These are phyloP conservation scores for Lachancea waltii DNA, from an alignment of 805 yeast species.

Conservation along the genomic window DNA sequence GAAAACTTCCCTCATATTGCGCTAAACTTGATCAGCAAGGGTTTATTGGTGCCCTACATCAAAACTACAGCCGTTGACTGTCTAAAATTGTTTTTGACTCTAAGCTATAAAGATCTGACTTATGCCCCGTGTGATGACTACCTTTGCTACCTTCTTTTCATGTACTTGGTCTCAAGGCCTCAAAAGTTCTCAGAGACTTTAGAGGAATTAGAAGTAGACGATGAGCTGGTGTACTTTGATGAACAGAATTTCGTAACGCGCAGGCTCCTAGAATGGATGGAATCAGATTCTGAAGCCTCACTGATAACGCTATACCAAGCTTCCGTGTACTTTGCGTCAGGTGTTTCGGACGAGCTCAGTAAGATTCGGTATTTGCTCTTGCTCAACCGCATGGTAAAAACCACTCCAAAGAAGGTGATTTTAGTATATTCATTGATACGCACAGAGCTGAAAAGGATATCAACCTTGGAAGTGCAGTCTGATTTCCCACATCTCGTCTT, in stretches of 20 bases:
- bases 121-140: constrained; percentile 13
- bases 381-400: constrained; percentile 28
- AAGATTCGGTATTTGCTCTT: constrained; percentile 32
- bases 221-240: constrained; percentile 29
- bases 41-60: constrained; percentile 52
- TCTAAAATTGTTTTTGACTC: constrained; percentile 38
- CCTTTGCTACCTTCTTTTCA: constrained; percentile 30
- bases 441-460: constrained; percentile 27
- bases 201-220: constrained; percentile 33
- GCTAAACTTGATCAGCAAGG: constrained; percentile 45
- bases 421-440: constrained; percentile 30
- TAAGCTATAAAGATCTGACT: constrained; percentile 36
- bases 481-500: constrained; percentile 32
- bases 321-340: constrained; percentile 29
- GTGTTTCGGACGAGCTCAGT: constrained; percentile 33
- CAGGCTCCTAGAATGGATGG: constrained; percentile 29
- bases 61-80: constrained; percentile 43
- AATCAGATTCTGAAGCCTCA: constrained; percentile 27
- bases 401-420: constrained; percentile 31
- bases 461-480: constrained; percentile 28
- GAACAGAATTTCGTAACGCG: constrained; percentile 36
- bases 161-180: constrained; percentile 33
- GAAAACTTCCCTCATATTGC: constrained; percentile 49
- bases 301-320: constrained; percentile 33
- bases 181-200: constrained; percentile 34